A percentile compares a stretch with the other conserved stretches of the same genome.
phyloP scores from a whole-genome alignment of 805 yeast genomes.

The Scheffersomyces coipomensis region DNA sequence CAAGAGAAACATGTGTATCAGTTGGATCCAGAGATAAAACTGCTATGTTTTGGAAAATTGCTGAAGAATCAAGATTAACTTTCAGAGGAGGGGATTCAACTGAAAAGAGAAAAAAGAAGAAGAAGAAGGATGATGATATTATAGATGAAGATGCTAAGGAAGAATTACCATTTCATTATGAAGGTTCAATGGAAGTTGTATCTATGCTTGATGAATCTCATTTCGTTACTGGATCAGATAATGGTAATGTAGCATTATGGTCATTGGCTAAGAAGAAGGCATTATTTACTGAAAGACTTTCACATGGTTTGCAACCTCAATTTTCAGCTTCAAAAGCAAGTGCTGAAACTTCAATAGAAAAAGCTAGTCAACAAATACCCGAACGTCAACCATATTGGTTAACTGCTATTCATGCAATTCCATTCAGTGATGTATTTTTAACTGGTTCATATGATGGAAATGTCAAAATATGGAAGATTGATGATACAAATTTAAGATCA shows the following conservation, averaged over 20 bases:
- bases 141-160: constrained; percentile 14
- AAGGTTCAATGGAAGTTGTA: constrained; percentile 89
- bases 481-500: constrained; percentile 54
- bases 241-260: constrained; percentile 91
- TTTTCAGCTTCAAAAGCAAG: constrained; percentile 40
- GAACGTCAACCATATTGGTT: constrained; percentile 80
- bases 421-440: constrained; percentile 79
- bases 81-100: constrained; percentile 83
- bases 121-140: constrained; percentile 13
- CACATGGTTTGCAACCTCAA: constrained; percentile 70
- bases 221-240: constrained; percentile 93
- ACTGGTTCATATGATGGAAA: constrained; percentile 88
- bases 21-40: constrained; percentile 95
- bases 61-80: constrained; percentile 91
- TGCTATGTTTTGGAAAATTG: constrained; percentile 94
- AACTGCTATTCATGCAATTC: constrained; percentile 76
- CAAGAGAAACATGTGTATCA: constrained; percentile 88
- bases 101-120: constrained; percentile 40
- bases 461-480: constrained; percentile 75
- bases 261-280: constrained; percentile 89
- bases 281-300: constrained; percentile 58
- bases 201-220: constrained; percentile 89
- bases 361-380: constrained; percentile 54
- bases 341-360: constrained; percentile 55
- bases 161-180: constrained; percentile 46